phyloP scores from a whole-genome alignment of 345 rosid species.

The Carallia brachiata region DNA sequence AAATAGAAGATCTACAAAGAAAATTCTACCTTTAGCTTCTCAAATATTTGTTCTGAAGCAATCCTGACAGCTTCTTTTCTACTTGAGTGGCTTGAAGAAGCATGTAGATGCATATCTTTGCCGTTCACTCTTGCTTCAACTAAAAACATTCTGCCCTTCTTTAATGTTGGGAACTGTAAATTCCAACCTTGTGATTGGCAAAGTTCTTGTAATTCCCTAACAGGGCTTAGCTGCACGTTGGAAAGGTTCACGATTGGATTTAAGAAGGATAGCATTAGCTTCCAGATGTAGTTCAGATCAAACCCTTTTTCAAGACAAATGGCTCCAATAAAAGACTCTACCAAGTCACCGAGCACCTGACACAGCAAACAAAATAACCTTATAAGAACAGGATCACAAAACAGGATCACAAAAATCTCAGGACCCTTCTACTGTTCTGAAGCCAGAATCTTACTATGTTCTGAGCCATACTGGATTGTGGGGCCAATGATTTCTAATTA shows the following conservation, averaged over 20 bases:
- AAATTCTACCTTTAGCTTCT: constrained; percentile 59
- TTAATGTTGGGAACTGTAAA: constrained; percentile 25
- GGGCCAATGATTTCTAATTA: too few species aligned
- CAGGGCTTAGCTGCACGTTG: constrained; percentile 58
- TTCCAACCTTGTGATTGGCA: constrained; percentile 62
- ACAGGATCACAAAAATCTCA: not conserved
- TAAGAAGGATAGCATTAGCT: constrained; percentile 60
- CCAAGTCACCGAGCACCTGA: constrained; percentile 89
- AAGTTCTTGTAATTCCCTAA: constrained; percentile 67
- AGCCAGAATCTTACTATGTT: too few species aligned
- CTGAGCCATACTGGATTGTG: too few species aligned
- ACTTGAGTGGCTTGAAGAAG: constrained; percentile 50
- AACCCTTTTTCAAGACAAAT: constrained; percentile 78
- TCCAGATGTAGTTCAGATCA: constrained; percentile 67
- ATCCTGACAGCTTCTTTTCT: constrained; percentile 53
- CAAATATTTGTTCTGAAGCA: constrained; percentile 50
- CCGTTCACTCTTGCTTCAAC: constrained; percentile 50
- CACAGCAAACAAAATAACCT: constrained; percentile 15
- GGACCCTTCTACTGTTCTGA: not conserved
- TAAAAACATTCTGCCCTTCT: constrained; percentile 39
- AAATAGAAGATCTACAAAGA: not conserved
- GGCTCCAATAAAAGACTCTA: constrained; percentile 84
- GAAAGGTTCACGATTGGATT: constrained; percentile 60
- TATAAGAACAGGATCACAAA: not conserved
- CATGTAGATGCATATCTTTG: constrained; percentile 32